A percentile compares a stretch with the other conserved stretches of the same genome.
phyloP scores from a whole-genome alignment of 2,329 filamentous ascomycete genomes.

The Trichothecium roseum region DNA sequence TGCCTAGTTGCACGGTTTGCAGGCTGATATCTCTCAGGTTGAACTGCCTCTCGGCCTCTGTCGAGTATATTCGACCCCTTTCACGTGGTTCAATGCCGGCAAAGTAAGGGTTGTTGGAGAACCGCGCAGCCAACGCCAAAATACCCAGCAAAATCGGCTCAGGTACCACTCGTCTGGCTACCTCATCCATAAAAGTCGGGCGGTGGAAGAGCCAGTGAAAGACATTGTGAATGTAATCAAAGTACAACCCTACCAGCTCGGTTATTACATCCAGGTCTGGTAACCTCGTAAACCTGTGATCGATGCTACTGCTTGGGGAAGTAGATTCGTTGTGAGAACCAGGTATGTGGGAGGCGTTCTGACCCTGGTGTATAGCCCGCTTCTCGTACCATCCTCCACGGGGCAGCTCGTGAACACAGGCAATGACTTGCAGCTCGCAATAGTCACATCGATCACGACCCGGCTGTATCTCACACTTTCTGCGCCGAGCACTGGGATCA shows the following conservation, averaged over 20 bases:
- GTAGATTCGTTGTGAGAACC: not conserved
- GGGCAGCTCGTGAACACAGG: constrained; percentile 3
- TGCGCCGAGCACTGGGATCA: not conserved
- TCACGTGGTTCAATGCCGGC: constrained; percentile 10
- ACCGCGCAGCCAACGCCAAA: constrained; percentile 14
- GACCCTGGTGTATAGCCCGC: constrained; percentile 1
- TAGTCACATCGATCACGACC: constrained; percentile 2
- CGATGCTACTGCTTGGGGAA: not conserved
- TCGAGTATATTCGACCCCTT: constrained; percentile 10
- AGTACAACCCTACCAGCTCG: constrained; percentile 20
- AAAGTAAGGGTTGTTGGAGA: constrained; percentile 12
- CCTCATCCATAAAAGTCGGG: constrained; percentile 14
- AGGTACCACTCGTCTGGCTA: constrained; percentile 11
- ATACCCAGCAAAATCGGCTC: constrained; percentile 14
- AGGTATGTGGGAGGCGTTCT: not conserved
- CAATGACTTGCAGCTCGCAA: not conserved
- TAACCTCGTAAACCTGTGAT: constrained; percentile 1
- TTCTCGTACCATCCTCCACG: constrained; percentile 4
- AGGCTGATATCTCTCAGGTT: constrained; percentile 24
- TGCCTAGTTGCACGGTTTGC: constrained; percentile 24
- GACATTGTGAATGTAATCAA: constrained; percentile 22
- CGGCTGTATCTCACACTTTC: constrained; percentile 1
- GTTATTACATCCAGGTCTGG: constrained; percentile 9
- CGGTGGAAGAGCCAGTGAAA: constrained; percentile 23
- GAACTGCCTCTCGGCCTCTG: constrained; percentile 14